Conservation (phyloP, 2,329 filamentous ascomycete species). For the Pseudocercospora pini-densiflorae region DNA sequence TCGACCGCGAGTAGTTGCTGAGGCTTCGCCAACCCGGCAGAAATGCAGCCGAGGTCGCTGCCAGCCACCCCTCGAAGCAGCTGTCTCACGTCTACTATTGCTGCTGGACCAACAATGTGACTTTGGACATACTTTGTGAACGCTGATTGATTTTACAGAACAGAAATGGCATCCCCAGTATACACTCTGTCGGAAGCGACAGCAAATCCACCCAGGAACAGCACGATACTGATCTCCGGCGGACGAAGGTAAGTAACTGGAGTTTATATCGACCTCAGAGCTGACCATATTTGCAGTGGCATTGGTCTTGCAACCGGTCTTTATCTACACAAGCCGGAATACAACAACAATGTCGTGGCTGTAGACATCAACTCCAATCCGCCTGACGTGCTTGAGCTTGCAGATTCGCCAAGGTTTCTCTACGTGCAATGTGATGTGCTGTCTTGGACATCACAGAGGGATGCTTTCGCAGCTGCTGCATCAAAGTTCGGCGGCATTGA, state of each 20-base stretch:
- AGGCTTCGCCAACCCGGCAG: background rate
- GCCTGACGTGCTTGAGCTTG: constrained; percentile 31
- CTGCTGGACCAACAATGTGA: background rate
- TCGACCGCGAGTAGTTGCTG: background rate
- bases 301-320: constrained; percentile 39
- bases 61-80: background rate
- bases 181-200: constrained; percentile 33
- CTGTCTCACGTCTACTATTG: background rate
- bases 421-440: constrained; percentile 50
- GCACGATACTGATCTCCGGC: constrained; percentile 39
- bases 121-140: background rate
- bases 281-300: constrained; percentile 25
- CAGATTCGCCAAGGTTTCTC: constrained; percentile 35
- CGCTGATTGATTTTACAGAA: background rate
- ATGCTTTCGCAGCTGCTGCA: constrained; percentile 49
- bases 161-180: constrained; percentile 33
- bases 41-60: background rate
- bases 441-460: constrained; percentile 51
- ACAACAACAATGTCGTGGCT: constrained; percentile 36
- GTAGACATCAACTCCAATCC: constrained; percentile 33
- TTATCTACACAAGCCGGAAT: constrained; percentile 33
- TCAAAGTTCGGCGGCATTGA: constrained; percentile 51
- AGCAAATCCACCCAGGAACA: constrained; percentile 32
- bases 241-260: constrained; percentile 27
- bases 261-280: background rate